Conservation (phyloP, 208 protist species). For the Leishmania tarentolae region DNA sequence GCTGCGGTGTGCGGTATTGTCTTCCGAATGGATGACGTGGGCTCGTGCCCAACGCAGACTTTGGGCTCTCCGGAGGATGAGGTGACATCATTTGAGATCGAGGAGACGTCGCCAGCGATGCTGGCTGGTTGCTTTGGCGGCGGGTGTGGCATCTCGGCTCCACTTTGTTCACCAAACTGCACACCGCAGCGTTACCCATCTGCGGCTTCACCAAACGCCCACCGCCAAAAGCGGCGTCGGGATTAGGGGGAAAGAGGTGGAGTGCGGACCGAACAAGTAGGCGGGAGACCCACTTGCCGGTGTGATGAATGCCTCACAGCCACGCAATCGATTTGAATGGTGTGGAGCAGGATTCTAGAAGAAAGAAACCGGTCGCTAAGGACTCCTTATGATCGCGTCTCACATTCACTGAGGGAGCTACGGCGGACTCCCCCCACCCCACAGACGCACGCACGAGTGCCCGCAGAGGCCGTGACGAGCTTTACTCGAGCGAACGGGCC, state of each 20-base stretch:
- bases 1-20: not conserved
- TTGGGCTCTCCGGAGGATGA: not conserved
- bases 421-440: not conserved
- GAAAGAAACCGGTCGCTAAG: not conserved
- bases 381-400: not conserved
- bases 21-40: not conserved
- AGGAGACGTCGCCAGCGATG: not conserved
- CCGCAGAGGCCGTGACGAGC: not conserved
- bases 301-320: not conserved
- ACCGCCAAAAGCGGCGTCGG: not conserved
- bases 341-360: not conserved
- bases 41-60: not conserved
- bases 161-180: not conserved
- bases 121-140: not conserved
- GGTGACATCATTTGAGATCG: not conserved
- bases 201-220: not conserved
- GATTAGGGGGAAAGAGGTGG: not conserved
- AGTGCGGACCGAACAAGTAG: not conserved
- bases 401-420: not conserved
- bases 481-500: not conserved
- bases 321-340: not conserved
- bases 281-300: not conserved
- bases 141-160: not conserved
- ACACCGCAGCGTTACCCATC: conserved; percentile 16
- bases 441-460: too few species aligned